These are phyloP conservation scores for Pichia sorboxylosa DNA, from an alignment of 1,139 yeast genomes.

Conservation along the genomic window DNA sequence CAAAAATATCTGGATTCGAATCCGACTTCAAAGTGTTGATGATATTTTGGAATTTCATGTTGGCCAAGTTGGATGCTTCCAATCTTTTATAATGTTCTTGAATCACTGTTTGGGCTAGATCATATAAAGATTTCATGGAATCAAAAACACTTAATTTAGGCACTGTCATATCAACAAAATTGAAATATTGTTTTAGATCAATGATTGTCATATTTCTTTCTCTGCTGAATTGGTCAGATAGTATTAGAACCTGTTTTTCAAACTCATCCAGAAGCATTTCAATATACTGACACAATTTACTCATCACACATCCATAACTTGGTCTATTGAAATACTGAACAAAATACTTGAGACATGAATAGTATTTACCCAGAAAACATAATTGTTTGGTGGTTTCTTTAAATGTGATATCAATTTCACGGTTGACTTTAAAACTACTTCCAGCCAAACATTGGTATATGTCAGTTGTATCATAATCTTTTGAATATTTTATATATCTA, in stretches of 20 bases:
- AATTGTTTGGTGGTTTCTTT: constrained; percentile 61
- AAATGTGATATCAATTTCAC: constrained; percentile 61
- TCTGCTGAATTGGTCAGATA: background rate
- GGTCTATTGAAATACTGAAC: constrained; percentile 43
- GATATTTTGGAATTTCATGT: constrained; percentile 28
- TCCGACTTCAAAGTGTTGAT: constrained; percentile 34
- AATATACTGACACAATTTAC: constrained; percentile 56
- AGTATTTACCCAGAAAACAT: constrained; percentile 52
- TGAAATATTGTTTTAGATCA: constrained; percentile 37
- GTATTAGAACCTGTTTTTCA: background rate
- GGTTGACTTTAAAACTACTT: constrained; percentile 66
- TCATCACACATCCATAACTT: constrained; percentile 60
- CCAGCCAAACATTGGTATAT: constrained; percentile 37
- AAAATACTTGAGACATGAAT: constrained; percentile 43
- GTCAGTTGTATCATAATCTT: constrained; percentile 39
- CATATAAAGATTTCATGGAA: constrained; percentile 46
- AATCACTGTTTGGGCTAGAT: constrained; percentile 37
- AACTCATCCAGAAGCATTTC: constrained; percentile 34
- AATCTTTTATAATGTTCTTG: constrained; percentile 27
- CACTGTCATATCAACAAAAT: no score
- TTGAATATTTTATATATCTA: constrained; percentile 56
- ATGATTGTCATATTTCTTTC: constrained; percentile 33
- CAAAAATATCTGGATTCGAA: constrained; percentile 32
- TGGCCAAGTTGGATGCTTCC: constrained; percentile 20
- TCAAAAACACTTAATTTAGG: constrained; percentile 26